Conservation (phyloP, 495 filamentous ascomycete genomes). For the Hypoxylon fragiforme region DNA sequence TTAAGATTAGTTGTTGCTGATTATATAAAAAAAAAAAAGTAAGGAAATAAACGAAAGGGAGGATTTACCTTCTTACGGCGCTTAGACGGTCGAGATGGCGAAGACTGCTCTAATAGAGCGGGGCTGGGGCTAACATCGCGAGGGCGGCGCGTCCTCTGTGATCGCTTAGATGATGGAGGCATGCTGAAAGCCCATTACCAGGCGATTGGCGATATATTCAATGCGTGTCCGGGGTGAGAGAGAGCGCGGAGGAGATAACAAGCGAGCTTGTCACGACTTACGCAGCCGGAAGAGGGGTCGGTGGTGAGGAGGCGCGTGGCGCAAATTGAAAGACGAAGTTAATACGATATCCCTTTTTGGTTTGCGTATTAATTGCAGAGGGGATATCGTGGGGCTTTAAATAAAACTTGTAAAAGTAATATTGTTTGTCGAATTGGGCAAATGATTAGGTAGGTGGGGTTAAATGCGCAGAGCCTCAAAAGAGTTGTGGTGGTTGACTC, state of each 20-base stretch:
- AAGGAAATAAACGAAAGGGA: no score
- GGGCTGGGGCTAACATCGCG: conserved; percentile 44
- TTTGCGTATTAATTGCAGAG: not conserved
- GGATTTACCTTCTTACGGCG: conserved; percentile 72
- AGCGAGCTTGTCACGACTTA: not conserved
- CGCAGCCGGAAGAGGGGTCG: conserved; percentile 4
- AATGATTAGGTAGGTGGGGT: conserved; percentile 8
- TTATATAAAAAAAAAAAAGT: no score
- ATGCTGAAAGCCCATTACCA: conserved; percentile 35
- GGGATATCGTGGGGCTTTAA: not conserved
- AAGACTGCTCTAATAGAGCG: conserved; percentile 53
- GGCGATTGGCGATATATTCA: not conserved
- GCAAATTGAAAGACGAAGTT: conserved; percentile 3
- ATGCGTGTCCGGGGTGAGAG: not conserved
- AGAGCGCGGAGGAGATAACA: not conserved
- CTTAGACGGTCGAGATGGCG: conserved; percentile 70
- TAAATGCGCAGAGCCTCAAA: conserved; percentile 21
- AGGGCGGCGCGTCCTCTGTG: conserved; percentile 44
- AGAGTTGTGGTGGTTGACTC: not conserved
- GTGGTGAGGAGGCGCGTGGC: not conserved
- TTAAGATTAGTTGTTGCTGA: conserved; percentile 27
- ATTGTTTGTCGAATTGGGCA: not conserved
- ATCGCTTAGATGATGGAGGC: conserved; percentile 49
- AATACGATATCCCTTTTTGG: not conserved
- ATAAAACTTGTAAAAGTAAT: not conserved